These are phyloP conservation scores for Blastobotrys petasosporus DNA, from an alignment of 1,139 yeast genomes.

Conservation along the genomic window DNA sequence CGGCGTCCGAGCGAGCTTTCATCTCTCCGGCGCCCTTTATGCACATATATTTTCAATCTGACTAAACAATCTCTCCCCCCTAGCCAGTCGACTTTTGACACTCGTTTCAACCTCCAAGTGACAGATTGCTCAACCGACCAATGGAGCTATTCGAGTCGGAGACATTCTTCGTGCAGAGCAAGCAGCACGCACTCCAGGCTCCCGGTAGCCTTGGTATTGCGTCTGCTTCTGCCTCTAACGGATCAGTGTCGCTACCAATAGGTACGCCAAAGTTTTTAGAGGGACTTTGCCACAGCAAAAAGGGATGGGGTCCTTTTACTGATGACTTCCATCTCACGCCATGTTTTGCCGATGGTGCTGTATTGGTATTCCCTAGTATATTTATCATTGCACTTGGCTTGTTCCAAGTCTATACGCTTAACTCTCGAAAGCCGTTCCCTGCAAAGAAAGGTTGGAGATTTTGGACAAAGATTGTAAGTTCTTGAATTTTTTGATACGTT, in stretches of 20 bases:
- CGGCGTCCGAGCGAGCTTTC: too few relatives aligned
- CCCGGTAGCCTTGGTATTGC: too few relatives aligned
- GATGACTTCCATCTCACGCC: constrained; percentile 65
- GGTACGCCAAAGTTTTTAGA: constrained; percentile 14
- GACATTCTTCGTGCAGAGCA: background rate
- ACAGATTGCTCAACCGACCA: too few relatives aligned
- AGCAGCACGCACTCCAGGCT: background rate
- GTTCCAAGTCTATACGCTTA: constrained; percentile 36
- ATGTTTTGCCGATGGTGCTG: constrained; percentile 71
- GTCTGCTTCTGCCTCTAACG: too few relatives aligned
- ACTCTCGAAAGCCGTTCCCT: constrained; percentile 26
- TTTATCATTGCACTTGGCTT: constrained; percentile 52
- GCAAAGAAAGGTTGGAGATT: constrained; percentile 36
- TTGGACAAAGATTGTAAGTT: constrained; percentile 38
- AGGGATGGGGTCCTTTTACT: constrained; percentile 75
- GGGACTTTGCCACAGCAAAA: constrained; percentile 39
- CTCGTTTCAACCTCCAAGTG: too few relatives aligned
- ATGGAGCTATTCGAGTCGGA: constrained; percentile 1
- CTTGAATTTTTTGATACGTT: constrained; percentile 8
- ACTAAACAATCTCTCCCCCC: too few relatives aligned
- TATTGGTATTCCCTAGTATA: constrained; percentile 47
- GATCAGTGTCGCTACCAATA: background rate
- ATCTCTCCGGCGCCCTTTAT: too few relatives aligned
- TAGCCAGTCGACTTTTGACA: too few relatives aligned
- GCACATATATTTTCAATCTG: too few relatives aligned